Percentiles rank a stretch among this genome's conserved stretches.
Evolutionary conservation across 352 stramenopile genomes (phyloP).

Genomic region (Pythium insidiosum): DNA sequence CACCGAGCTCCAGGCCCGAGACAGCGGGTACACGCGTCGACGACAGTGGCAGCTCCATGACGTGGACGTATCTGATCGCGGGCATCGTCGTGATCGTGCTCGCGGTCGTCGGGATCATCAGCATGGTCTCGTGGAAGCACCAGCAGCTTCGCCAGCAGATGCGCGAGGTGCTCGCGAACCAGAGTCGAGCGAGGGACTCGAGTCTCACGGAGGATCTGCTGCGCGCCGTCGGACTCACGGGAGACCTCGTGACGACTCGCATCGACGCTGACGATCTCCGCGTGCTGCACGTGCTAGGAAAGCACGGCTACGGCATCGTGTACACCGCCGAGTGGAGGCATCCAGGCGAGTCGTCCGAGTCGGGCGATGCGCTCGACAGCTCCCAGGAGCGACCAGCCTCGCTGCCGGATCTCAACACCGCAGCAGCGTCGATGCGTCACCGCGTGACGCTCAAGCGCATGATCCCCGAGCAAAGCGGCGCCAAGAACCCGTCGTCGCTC

Average conservation of each 20-base stretch:
- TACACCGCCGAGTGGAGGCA: no score
- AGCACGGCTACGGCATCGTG: slow-evolving; percentile 59
- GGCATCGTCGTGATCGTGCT: not conserved
- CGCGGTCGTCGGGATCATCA: not conserved
- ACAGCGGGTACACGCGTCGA: no score
- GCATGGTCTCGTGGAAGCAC: not conserved
- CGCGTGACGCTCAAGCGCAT: slow-evolving; percentile 79
- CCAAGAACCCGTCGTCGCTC: slow-evolving; percentile 59
- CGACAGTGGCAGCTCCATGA: no score
- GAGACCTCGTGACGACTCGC: slow-evolving; percentile 53
- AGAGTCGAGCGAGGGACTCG: no score
- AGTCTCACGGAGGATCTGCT: no score
- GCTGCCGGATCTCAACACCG: no score
- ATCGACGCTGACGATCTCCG: slow-evolving; percentile 47
- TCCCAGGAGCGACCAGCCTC: no score
- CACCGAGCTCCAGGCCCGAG: no score
- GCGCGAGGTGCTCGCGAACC: slow-evolving; percentile 17
- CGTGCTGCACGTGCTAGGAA: slow-evolving; percentile 44
- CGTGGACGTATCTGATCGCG: not conserved
- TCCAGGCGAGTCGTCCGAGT: no score
- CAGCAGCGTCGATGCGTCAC: slow-evolving; percentile 41
- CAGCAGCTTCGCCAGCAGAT: not conserved
- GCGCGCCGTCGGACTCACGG: no score
- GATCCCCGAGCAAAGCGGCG: slow-evolving; percentile 67
- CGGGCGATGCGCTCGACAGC: no score